Evolutionary conservation across 2,329 filamentous ascomycete species (phyloP).

Genomic region (Neofusicoccum cordaticola): DNA sequence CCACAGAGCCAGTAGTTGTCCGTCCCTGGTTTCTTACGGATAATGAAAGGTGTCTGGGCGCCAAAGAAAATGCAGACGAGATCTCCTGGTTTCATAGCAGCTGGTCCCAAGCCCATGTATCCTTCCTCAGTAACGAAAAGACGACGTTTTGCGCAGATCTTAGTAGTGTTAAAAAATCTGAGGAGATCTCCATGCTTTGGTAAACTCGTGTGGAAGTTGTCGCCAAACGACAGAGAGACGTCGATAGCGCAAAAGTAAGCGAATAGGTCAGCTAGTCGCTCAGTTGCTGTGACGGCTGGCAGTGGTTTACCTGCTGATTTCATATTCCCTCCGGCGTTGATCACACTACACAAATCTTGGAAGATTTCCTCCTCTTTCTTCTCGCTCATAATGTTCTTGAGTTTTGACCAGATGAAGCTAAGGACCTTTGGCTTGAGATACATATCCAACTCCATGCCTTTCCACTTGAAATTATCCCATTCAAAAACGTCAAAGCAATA

Average conservation of each 20-base stretch:
- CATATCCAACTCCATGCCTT: accelerated
- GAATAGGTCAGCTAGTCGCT: too few relatives aligned
- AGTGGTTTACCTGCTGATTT: accelerated
- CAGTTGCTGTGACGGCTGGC: too few relatives aligned
- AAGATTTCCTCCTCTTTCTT: too few relatives aligned
- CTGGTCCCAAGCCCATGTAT: background rate
- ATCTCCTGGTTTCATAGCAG: background rate
- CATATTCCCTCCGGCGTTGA: too few relatives aligned
- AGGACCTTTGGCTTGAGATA: too few relatives aligned
- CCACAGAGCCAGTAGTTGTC: background rate
- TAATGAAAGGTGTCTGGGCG: background rate
- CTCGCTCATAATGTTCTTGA: too few relatives aligned
- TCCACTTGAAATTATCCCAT: too few relatives aligned
- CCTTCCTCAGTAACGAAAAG: background rate
- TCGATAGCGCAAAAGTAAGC: too few relatives aligned
- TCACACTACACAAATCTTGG: too few relatives aligned
- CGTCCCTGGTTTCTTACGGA: background rate
- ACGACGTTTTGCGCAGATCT: accelerated
- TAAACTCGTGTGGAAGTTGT: accelerated
- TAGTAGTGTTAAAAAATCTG: background rate
- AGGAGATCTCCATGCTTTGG: background rate
- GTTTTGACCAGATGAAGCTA: too few relatives aligned
- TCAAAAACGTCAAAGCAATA: too few relatives aligned
- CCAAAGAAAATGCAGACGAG: background rate
- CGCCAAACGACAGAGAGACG: background rate